Evolutionary conservation across 2,329 filamentous ascomycete genomes (phyloP).

Genomic region (Xylaria multiplex): DNA sequence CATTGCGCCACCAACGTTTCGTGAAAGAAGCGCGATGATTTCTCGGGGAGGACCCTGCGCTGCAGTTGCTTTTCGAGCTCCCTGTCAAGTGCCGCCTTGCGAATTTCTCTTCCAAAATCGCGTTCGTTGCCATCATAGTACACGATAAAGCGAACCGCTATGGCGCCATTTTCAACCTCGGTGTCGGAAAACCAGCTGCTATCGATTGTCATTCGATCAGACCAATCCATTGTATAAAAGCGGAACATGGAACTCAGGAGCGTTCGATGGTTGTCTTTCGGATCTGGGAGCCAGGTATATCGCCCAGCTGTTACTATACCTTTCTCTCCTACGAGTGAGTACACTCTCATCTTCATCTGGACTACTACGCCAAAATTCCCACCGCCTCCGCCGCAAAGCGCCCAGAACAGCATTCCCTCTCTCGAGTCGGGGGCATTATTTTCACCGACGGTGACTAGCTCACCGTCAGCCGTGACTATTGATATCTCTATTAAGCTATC

Average conservation of each 20-base stretch:
- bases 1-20: slow-evolving; percentile 47
- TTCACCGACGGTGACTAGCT: slow-evolving; percentile 5
- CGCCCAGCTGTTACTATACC: slow-evolving; percentile 43
- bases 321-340: slow-evolving; percentile 21
- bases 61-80: slow-evolving; percentile 41
- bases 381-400: slow-evolving; percentile 53
- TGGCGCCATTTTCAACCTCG: background rate
- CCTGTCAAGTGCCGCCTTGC: slow-evolving; percentile 26
- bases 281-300: slow-evolving; percentile 40
- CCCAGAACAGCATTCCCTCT: slow-evolving; percentile 52
- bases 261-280: slow-evolving; percentile 21
- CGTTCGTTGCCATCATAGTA: slow-evolving; percentile 38
- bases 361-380: slow-evolving; percentile 55
- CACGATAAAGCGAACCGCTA: slow-evolving; percentile 33
- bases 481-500: slow-evolving; percentile 10
- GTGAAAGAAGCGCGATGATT: slow-evolving; percentile 43
- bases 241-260: slow-evolving; percentile 41
- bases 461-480: slow-evolving; percentile 7
- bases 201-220: slow-evolving; percentile 46
- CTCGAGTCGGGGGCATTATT: slow-evolving; percentile 35
- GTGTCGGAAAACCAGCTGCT: slow-evolving; percentile 40
- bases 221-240: slow-evolving; percentile 46
- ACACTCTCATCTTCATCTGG: slow-evolving; percentile 45
- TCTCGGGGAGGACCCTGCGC: slow-evolving; percentile 34
- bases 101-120: slow-evolving; percentile 32